Evolutionary conservation across 306 rosid species (phyloP), one percentile per base, ranked within the genome.

Genomic region (Medicago arabica): DNA sequence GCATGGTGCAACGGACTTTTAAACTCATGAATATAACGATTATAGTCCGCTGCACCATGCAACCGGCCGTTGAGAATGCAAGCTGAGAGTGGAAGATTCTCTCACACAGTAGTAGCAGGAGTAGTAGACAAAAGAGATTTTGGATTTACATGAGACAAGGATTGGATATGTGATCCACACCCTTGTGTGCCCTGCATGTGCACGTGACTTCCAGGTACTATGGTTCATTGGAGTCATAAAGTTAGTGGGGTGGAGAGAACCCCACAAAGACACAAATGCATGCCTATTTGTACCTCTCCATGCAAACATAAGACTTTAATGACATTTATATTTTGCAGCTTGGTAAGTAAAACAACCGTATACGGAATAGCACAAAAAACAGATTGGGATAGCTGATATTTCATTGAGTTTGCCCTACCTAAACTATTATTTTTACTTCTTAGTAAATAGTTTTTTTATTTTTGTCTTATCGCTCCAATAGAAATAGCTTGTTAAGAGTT

Each of bases 211-310:
- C 62, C 12, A 19, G 13, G 61, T 55, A 31, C 36, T 31, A 4
- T 17, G 51, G 14, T 55, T 55, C 34, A 57, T 19, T 5, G 34
- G 34, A 57, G 28, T 19, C 62, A 57, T 18, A 57, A 57, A 12
- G 68, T 36, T n/a, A 36, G 7, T 64, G 31, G 8, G 68, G 17
- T 15, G 14, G 13, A 31, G 46, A 62, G 17, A 62, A 36, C 23
- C 68, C 68, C 44, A 34, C 44, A 36, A 62, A 11, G 14, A 60
- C 67, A 60, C n/a, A 36, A 58, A 58, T 23, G 64, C 64, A 58
- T 58, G 64, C 6, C 36, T 17, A 55, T 55, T 58, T 58, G 66
- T 17, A 13, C 43, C 67, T 60, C 41, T 60, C 40, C 18, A 16
- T 23, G 67, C 41, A 60, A 60, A 60, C 18, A 60, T 19, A 60